Evolutionary conservation across 495 filamentous ascomycete species (phyloP), one percentile per base, ranked within the genome.

Genomic region (Trichocladium antarcticum): DNA sequence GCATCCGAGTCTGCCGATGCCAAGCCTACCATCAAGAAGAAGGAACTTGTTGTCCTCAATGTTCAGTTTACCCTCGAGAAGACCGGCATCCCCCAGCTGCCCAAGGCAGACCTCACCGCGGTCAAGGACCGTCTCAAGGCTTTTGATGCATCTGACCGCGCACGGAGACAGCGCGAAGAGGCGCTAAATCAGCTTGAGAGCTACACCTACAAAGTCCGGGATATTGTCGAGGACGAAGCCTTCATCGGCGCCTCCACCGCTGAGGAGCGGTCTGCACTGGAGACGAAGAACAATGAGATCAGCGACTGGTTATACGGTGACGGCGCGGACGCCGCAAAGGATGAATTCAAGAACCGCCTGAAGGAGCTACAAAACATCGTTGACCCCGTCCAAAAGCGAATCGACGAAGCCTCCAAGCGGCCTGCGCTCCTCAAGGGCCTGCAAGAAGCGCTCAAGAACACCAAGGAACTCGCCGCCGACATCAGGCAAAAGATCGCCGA

Each of bases 301-400:
- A 83, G 83, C 49, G 87, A 95, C 31, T 97, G 92, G 90, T 77
- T 98, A 28, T 94, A 95, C 61, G 84, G 75, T 31, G 87, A 89
- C 44, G 88, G 90, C 37, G 79, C 77, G 6, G 77, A 85, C 44
- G 88, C 92, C 0, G 68, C 77, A 34, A 79, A 78, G 19, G 75
- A 81, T 2, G 81, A 79, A 17, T 75, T 95, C 62, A 82, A 80
- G 61, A 72, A 74, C 21, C 82, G 79, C 48, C 75, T 93, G 35
- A 82, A 83, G 60, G 76, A 74, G 34, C 74, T 92, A 37, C 81
- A 84, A 58, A 74, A 77, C 45, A 74, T 89, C 50, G 81, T 84
- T 40, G 71, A 73, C 17, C 84, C 85, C 4, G 74, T 89, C 20
- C 68, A 83, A 48, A 75, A 74, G 62, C 74, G 86, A 28, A 77